Evolutionary conservation across 192 early-diverging fungal species (phyloP), one percentile per base, ranked within the genome.

Genomic region (Coemansia guatemalensis): DNA sequence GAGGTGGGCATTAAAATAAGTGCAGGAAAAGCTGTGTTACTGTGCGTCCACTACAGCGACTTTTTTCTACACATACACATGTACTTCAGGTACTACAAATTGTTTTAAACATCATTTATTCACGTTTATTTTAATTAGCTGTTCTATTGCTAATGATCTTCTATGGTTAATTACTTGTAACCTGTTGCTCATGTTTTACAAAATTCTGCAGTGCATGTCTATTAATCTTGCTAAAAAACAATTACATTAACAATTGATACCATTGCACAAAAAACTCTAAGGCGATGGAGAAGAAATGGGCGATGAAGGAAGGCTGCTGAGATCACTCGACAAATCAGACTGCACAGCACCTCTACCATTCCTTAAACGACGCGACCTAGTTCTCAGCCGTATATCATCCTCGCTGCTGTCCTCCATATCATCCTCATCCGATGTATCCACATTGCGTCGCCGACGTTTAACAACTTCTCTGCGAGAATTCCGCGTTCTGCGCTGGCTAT

Each of bases 351-450:
- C 11, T 53, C 11, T 26, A 17, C 52, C 52, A 53, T 53, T 53
- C 11, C 27, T 9, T 11, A 24, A 29, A 4, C 52, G 7, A 29
- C 52, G 52, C 0, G 39, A 17, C 14, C 52, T 29, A 53, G 23
- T 53, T 29, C 24, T 26, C 2, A n/a, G 52, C 20, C 2, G 0
- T 12, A 21, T 12, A 53, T 50, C 7, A 8, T 14, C n/a, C 22
- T 39, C 21, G 33, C 29, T 32, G 26, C 55, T 32, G 17, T 56
- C 32, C 11, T 41, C 52, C 24, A 21, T 60, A 26, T 53, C 33
- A 30, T 64, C 62, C 17, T 78, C 75, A 1, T 83, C 50, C 47
- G 69, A 71, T 20, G 69, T 60, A 20, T 58, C 60, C 18, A 68
- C 48, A 39, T 65, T 63, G n/a, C 75, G 62, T 21, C 75, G 56